Evolutionary conservation across 169 alveolate species (phyloP), one percentile per base, ranked within the genome.

Genomic region (Plasmodium sp.): DNA sequence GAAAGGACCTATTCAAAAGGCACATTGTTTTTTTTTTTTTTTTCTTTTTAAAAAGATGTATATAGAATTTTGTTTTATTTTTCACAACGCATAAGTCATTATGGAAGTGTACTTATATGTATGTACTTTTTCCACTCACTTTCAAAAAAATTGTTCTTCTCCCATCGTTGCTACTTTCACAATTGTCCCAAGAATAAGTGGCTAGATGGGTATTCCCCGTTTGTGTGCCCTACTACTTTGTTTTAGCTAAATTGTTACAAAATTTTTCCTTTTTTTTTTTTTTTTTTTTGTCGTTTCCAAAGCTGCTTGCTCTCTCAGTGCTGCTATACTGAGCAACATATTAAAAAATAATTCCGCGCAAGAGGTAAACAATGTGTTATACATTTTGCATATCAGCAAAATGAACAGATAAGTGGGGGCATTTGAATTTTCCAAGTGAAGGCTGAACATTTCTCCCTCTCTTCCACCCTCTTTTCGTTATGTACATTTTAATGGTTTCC

Each of bases 1-100:
- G 16, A 80, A 41, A 43, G 27, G 58, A 27, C 71, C 27, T 56
- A 5, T 45, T n/a, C 5, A 80, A 80, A 45, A 80, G n/a, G 34
- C 22, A 12, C 58, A 18, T 22, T 43, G 7, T 79, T 51, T n/a
- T 22, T 79, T 79, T 62, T 79, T 62, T 62, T 62, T 62, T 62
- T 62, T 62, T 67, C 27, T 67, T 67, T 67, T 22, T 67, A 22
- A 41, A 77, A 77, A 27, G 48, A 41, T 80, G 14, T 43, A 43
- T 80, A 80, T n/a, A 43, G 41, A 80, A 80, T 41, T 43, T 5
- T 80, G n/a, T 16, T 80, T 80, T 80, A 43, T 80, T n/a, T 80
- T 45, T 80, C 84, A 43, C 6, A 43, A 43, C 45, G 41, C 58
- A 41, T 5, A 43, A 43, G 33, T 80, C 5, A n/a, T n/a, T 39